phyloP scores from a whole-genome alignment of 805 yeast species.

The Wickerhamomyces strasburgensis region DNA sequence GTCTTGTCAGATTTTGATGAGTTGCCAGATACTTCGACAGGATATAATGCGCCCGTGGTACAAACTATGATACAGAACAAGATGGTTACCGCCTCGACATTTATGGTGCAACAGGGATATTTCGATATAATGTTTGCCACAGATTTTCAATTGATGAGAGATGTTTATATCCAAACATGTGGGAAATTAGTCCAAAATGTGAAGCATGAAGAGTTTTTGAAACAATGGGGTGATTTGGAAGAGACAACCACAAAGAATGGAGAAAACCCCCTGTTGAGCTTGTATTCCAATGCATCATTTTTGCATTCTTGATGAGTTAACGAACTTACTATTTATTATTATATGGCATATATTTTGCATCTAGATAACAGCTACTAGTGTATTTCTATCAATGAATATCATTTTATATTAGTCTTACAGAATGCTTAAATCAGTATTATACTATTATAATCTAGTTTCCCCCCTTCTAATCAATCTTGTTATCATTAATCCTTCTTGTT shows the following conservation, averaged over 20 bases:
- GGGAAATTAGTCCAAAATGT: constrained; percentile 53
- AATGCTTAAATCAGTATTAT: too few species aligned
- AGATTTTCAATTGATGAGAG: constrained; percentile 58
- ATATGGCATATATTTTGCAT: too few species aligned
- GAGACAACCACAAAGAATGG: constrained; percentile 69
- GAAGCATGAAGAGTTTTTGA: constrained; percentile 60
- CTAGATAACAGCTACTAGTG: too few species aligned
- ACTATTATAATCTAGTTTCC: too few species aligned
- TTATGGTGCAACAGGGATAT: constrained; percentile 80
- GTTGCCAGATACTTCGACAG: constrained; percentile 42
- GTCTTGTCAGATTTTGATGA: constrained; percentile 61
- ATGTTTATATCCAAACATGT: constrained; percentile 56
- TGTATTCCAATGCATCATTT: constrained; percentile 58
- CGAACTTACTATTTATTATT: neutral
- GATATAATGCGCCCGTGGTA: constrained; percentile 72
- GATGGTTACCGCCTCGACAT: constrained; percentile 67
- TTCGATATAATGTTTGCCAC: constrained; percentile 88
- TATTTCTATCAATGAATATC: too few species aligned
- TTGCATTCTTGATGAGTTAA: constrained; percentile 8
- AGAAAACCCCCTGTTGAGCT: constrained; percentile 78
- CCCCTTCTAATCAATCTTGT: too few species aligned
- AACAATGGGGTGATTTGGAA: constrained; percentile 65
- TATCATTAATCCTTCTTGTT: constrained; percentile 7
- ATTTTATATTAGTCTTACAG: too few species aligned
- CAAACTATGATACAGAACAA: constrained; percentile 66